phyloP scores from a whole-genome alignment of 305 asterid species.

The Rubia occidens region DNA sequence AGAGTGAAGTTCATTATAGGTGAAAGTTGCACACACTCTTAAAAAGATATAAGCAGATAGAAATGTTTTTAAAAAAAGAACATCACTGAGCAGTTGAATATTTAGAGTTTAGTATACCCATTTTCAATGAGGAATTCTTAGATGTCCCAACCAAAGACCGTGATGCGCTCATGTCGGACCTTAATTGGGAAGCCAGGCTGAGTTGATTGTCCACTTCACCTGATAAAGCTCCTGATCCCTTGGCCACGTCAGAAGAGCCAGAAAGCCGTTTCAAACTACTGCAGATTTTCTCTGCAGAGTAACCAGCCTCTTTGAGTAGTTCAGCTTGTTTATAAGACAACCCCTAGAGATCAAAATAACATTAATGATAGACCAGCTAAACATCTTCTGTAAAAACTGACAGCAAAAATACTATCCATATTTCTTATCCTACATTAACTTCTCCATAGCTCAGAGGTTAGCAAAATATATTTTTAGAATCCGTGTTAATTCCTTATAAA shows the following conservation, averaged over 20 bases:
- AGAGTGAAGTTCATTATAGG: conserved; percentile 16
- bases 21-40: conserved; percentile 9
- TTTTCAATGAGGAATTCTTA: conserved; percentile 43
- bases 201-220: conserved; percentile 39
- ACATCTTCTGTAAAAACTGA: neutral
- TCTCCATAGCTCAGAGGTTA: neutral
- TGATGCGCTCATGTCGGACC: conserved; percentile 36
- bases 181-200: conserved; percentile 36
- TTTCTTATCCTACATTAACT: neutral
- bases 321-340: conserved; percentile 60
- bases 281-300: conserved; percentile 39
- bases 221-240: conserved; percentile 38
- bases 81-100: conserved; percentile 4
- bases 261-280: conserved; percentile 35
- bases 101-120: conserved; percentile 31
- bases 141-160: conserved; percentile 35
- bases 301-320: conserved; percentile 46
- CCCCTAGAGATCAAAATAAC: conserved; percentile 36
- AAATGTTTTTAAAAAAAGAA: neutral
- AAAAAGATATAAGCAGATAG: neutral
- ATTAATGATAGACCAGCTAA: conserved; percentile 1
- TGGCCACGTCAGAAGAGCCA: conserved; percentile 40
- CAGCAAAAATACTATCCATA: neutral
- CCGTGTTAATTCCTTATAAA: neutral
- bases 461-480: neutral